Conservation (phyloP, 306 rosid species). For the Inga oerstediana region DNA sequence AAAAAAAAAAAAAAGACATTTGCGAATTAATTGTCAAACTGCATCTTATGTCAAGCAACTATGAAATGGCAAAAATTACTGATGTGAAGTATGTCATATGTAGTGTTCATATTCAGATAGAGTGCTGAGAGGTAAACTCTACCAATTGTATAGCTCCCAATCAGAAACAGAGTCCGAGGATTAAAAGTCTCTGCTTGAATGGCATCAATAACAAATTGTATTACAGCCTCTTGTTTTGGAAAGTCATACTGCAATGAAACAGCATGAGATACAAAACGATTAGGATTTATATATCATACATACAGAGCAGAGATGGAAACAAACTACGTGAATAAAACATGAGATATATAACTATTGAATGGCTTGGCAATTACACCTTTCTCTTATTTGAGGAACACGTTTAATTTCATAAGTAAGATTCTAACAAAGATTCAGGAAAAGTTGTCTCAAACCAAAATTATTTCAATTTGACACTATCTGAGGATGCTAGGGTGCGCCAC, state of each 20-base stretch:
- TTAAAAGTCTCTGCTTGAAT: slow-evolving; percentile 92
- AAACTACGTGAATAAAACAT: not conserved
- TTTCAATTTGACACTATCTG: not conserved
- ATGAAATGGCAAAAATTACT: slow-evolving; percentile 14
- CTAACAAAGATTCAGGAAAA: not conserved
- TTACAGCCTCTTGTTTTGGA: slow-evolving; percentile 93
- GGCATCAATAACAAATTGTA: slow-evolving; percentile 92
- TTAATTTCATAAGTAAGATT: not conserved
- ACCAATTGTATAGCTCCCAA: slow-evolving; percentile 97
- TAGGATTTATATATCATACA: not conserved
- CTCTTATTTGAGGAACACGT: not conserved
- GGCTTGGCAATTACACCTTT: not conserved
- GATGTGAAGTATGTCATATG: not conserved
- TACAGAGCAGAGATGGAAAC: not conserved
- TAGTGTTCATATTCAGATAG: slow-evolving; percentile 18
- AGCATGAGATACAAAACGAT: slow-evolving; percentile 25
- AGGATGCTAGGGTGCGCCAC: not conserved
- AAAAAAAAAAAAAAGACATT: not conserved
- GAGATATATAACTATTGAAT: not conserved
- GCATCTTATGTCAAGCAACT: slow-evolving; percentile 17
- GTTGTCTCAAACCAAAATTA: not conserved
- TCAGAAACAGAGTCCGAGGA: slow-evolving; percentile 87
- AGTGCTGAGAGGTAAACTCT: slow-evolving; percentile 34
- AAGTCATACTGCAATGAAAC: slow-evolving; percentile 81
- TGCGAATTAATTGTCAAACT: not conserved